Evolutionary conservation across 2,329 filamentous ascomycete genomes (phyloP).

Genomic region (Diaporthe capsici): DNA sequence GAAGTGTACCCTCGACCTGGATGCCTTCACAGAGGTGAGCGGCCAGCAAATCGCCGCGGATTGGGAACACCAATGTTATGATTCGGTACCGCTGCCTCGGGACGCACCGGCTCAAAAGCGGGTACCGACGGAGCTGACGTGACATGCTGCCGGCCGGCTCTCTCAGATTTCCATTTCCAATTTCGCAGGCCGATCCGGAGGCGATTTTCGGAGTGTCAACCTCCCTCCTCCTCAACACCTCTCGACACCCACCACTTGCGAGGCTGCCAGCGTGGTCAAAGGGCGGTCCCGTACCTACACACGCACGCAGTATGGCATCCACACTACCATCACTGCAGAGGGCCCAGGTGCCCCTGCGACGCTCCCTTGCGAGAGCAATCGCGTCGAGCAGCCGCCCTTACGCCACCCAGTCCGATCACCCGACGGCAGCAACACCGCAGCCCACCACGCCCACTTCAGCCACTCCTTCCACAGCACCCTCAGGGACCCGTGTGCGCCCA

Average conservation of each 20-base stretch:
- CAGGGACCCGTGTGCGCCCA: constrained; percentile 52
- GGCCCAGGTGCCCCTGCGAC: constrained; percentile 59
- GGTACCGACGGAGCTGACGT: constrained; percentile 37
- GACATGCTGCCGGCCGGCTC: constrained; percentile 34
- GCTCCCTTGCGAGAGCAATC: constrained; percentile 52
- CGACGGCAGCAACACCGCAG: constrained; percentile 41
- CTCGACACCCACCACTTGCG: background rate
- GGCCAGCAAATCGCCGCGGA: background rate
- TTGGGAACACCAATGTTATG: constrained; percentile 11
- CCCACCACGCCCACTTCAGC: constrained; percentile 43
- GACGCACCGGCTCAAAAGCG: constrained; percentile 30
- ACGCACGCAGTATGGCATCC: constrained; percentile 54
- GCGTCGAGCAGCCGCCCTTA: constrained; percentile 56
- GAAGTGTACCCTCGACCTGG: background rate
- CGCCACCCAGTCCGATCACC: constrained; percentile 56
- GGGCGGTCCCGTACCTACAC: background rate
- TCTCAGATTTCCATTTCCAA: constrained; percentile 19
- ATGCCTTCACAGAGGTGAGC: background rate
- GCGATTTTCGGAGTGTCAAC: constrained; percentile 26
- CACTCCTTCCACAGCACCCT: constrained; percentile 28
- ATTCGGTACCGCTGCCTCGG: constrained; percentile 35
- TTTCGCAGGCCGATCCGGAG: constrained; percentile 39
- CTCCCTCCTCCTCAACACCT: background rate
- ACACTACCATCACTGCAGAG: constrained; percentile 58
- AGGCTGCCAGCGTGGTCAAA: constrained; percentile 17